Evolutionary conservation across 768 basidiomycete genomes (phyloP).

Genomic region (Hebeloma cylindrosporum): DNA sequence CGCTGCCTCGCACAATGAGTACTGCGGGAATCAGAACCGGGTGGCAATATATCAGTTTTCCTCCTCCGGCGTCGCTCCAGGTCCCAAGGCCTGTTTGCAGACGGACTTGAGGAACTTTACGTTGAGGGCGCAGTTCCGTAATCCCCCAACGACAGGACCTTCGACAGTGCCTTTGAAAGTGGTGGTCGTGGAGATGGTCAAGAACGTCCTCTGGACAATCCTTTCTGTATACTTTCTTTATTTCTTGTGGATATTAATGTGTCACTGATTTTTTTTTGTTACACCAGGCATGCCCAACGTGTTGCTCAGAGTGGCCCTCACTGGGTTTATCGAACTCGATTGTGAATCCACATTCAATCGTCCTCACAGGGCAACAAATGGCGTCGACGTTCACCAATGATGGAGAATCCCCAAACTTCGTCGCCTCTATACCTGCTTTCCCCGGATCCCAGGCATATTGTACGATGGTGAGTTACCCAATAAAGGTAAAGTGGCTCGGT

Average conservation of each 20-base stretch:
- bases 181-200: conserved; percentile 40
- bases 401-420: conserved; percentile 45
- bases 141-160: conserved; percentile 31
- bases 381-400: conserved; percentile 36
- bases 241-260: background rate
- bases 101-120: conserved; percentile 38
- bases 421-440: conserved; percentile 44
- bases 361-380: conserved; percentile 38
- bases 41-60: conserved; percentile 38
- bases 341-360: conserved; percentile 38
- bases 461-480: conserved; percentile 38
- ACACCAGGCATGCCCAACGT: conserved; percentile 37
- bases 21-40: conserved; percentile 41
- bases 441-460: conserved; percentile 43
- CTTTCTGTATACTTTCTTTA: conserved; percentile 34
- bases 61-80: conserved; percentile 23
- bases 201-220: conserved; percentile 39
- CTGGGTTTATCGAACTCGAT: conserved; percentile 40
- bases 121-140: conserved; percentile 34
- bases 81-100: conserved; percentile 29
- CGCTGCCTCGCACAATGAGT: conserved; percentile 35
- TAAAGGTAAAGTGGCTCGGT: no score
- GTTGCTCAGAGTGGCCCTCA: conserved; percentile 45
- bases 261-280: background rate
- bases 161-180: conserved; percentile 31